A percentile compares a stretch with the other conserved stretches of the same genome.
Evolutionary conservation across 2,329 filamentous ascomycete genomes (phyloP).

Genomic region (Aureobasidium leucospermi): DNA sequence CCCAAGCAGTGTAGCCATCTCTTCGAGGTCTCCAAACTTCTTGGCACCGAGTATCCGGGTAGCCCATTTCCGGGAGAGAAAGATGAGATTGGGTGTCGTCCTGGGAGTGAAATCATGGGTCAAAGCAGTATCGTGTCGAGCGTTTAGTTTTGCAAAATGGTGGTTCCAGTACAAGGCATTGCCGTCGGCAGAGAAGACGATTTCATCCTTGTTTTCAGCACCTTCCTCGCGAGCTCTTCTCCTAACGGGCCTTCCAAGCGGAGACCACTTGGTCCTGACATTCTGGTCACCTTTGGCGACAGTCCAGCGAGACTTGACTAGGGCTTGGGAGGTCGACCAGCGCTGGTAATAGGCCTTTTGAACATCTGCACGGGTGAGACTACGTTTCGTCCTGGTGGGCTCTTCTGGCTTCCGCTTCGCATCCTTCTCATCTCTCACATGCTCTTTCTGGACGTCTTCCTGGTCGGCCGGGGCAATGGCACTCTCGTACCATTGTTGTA

Average conservation of each 20-base stretch:
- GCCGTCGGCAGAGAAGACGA: conserved; percentile 7
- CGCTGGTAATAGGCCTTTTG: neutral
- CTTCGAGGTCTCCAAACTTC: conserved; percentile 20
- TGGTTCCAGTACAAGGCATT: conserved; percentile 15
- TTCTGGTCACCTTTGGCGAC: neutral
- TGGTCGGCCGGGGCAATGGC: neutral
- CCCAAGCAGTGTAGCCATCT: conserved; percentile 12
- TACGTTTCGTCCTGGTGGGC: neutral
- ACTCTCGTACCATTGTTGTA: conserved; percentile 15
- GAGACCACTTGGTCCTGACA: neutral
- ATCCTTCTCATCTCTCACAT: too few relatives aligned
- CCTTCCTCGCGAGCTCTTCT: neutral
- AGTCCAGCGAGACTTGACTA: conserved; percentile 9
- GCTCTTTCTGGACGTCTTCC: neutral
- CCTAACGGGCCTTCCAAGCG: conserved; percentile 2
- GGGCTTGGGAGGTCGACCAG: neutral
- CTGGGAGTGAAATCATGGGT: neutral
- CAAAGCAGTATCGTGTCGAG: conserved; percentile 9
- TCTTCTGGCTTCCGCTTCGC: too few relatives aligned
- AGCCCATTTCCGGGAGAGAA: conserved; percentile 17
- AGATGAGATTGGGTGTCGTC: conserved; percentile 14
- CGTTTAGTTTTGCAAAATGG: conserved; percentile 16
- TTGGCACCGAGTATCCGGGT: conserved; percentile 13
- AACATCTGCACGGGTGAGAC: neutral
- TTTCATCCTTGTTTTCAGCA: neutral